Conservation (phyloP, 768 basidiomycete species). For the Dioszegia aurantiaca region DNA sequence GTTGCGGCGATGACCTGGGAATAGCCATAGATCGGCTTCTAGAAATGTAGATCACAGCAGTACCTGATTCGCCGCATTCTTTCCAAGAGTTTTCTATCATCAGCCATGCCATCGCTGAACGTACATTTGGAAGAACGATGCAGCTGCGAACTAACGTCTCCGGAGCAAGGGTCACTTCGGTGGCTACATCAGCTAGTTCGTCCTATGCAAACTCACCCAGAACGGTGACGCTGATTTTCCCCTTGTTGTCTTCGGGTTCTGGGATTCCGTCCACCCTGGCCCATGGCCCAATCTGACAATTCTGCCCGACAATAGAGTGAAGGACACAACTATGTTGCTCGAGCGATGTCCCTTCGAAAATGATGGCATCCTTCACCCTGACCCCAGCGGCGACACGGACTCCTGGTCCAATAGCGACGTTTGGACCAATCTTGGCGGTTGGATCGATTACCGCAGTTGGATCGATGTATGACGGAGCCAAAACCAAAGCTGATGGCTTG, state of each 20-base stretch:
- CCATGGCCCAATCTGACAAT: slow-evolving; percentile 56
- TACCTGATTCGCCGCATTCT: slow-evolving; percentile 53
- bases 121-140: slow-evolving; percentile 55
- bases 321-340: slow-evolving; percentile 54
- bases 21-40: slow-evolving; percentile 69
- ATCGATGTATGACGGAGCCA: slow-evolving; percentile 55
- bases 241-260: slow-evolving; percentile 47
- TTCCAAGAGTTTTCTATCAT: slow-evolving; percentile 51
- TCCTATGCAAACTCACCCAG: slow-evolving; percentile 47
- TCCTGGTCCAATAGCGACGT: slow-evolving; percentile 52
- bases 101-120: slow-evolving; percentile 14
- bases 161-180: slow-evolving; percentile 54
- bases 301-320: slow-evolving; percentile 53
- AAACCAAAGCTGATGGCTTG: slow-evolving; percentile 47
- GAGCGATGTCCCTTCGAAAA: slow-evolving; percentile 52
- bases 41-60: slow-evolving; percentile 52
- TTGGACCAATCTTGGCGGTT: slow-evolving; percentile 55
- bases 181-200: slow-evolving; percentile 39
- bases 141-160: slow-evolving; percentile 55
- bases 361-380: slow-evolving; percentile 54
- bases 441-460: slow-evolving; percentile 54
- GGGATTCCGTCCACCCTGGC: slow-evolving; percentile 54
- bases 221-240: slow-evolving; percentile 54
- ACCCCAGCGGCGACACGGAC: slow-evolving; percentile 52
- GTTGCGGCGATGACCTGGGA: slow-evolving; percentile 81